Conservation (phyloP, 306 rosid genomes). For the Prunus mume region DNA sequence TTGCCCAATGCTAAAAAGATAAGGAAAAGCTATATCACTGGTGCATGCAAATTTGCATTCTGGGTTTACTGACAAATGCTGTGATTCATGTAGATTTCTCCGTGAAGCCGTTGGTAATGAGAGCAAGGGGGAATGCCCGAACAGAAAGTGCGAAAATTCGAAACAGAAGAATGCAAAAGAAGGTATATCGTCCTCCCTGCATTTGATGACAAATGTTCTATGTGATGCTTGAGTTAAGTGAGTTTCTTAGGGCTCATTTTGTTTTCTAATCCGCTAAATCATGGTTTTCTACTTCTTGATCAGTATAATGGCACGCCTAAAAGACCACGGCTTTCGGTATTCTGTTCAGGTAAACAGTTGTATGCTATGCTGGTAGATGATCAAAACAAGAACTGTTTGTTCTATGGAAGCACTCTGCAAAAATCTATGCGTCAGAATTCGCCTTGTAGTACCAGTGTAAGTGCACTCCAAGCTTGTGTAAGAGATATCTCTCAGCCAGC, state of each 20-base stretch:
- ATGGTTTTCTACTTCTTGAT: constrained; percentile 5
- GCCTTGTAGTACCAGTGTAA: constrained; percentile 54
- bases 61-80: background rate
- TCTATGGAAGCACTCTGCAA: constrained; percentile 78
- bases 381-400: constrained; percentile 74
- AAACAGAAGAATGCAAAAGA: constrained; percentile 66
- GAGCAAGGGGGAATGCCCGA: constrained; percentile 60
- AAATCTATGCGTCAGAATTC: constrained; percentile 54
- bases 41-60: background rate
- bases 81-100: constrained; percentile 42
- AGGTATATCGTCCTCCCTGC: constrained; percentile 37
- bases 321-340: constrained; percentile 87
- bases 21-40: background rate
- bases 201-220: background rate
- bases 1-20: too few relatives aligned
- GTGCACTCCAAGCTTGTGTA: constrained; percentile 15
- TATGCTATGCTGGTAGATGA: constrained; percentile 94
- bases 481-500: background rate
- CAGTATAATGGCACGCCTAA: constrained; percentile 75
- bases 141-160: constrained; percentile 63
- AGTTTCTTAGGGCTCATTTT: too few relatives aligned
- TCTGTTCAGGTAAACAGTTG: constrained; percentile 80
- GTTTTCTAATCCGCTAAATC: background rate
- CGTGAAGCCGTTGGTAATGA: constrained; percentile 41
- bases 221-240: too few relatives aligned